Base-by-base conservation (phyloP, 495 filamentous ascomycete genomes). In the Thermothielavioides terrestris region DNA sequence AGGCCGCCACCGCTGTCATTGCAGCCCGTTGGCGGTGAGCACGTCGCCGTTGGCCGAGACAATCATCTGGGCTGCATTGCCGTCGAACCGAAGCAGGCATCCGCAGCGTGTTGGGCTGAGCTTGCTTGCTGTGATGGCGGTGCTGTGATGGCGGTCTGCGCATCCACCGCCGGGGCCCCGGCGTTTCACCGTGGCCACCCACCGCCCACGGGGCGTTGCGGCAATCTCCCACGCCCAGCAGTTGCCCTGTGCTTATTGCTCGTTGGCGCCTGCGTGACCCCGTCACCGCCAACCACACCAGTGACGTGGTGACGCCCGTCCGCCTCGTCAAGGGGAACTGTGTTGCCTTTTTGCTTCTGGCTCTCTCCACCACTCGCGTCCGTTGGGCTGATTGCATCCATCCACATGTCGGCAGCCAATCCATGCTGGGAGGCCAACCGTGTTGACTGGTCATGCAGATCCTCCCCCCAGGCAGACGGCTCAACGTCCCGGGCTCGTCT, bases 201-300 rank as follows among this genome's bases (percentile, higher is more conserved):
- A n/a, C n/a, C n/a, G n/a, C n/a, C n/a, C n/a, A n/a, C n/a, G n/a
- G n/a, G n/a, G n/a, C 37, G 37, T 18, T 10, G 26, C 11, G 12
- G 22, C 38, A 43, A 43, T 31, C 41, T 42, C 40, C 18, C 42
- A 12, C 30, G 10, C 42, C 17, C 27, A 15, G 42, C 42, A 25
- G 14, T 30, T 45, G 30, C 28, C 42, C 42, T 15, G 28, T 35
- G 28, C 42, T 28, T 34, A 22, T 42, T 17, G 18, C 25, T 25
- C 37, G 11, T 42, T 42, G 57, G 59, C 59, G 57, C 49, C 51
- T 58, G 41, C 36, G 37, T 53, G 52, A 44, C 52, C 60, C n/a
- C 52, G 42, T 63, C 52, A 56, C 32, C 30, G 39, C 39, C 34
- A 47, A 61, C 60, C 60, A 55, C 51, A 54, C 49, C 45, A 46